phyloP scores from a whole-genome alignment of 2,329 filamentous ascomycete species.

The Penicillium sp. region DNA sequence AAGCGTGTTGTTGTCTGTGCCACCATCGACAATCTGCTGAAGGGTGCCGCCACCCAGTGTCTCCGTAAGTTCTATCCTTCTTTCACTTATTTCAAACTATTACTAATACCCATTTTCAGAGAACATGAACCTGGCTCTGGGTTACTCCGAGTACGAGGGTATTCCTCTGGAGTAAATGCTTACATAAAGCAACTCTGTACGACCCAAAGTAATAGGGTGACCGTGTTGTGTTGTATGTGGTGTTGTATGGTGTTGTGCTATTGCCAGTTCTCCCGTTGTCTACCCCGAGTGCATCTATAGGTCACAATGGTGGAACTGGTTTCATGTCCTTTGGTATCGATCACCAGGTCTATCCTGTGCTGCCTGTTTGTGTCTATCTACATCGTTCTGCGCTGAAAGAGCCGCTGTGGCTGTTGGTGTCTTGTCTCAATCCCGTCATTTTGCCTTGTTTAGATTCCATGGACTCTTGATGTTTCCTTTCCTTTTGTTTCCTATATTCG shows the following conservation, averaged over 20 bases:
- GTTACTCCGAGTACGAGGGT: conserved; percentile 84
- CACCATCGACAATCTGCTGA: conserved; percentile 90
- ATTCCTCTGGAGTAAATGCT: conserved; percentile 62
- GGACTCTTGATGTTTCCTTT: conserved; percentile 1
- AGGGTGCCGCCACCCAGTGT: conserved; percentile 91
- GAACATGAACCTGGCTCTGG: conserved; percentile 92
- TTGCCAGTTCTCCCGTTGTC: conserved; percentile 16
- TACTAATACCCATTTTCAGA: conserved; percentile 49
- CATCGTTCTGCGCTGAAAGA: neutral
- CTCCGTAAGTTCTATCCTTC: conserved; percentile 65
- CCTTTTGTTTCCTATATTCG: conserved; percentile 2
- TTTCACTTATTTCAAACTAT: neutral
- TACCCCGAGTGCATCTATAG: conserved; percentile 30
- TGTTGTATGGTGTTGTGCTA: conserved; percentile 10
- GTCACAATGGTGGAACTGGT: conserved; percentile 21
- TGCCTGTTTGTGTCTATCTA: conserved; percentile 5
- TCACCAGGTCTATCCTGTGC: conserved; percentile 14
- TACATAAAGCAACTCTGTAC: neutral
- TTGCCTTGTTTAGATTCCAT: conserved; percentile 9
- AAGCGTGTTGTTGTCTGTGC: conserved; percentile 93
- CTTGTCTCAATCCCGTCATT: conserved; percentile 3
- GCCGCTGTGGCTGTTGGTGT: conserved; percentile 4
- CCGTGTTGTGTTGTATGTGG: neutral
- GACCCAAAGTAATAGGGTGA: neutral
- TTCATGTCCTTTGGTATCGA: neutral